Base-by-base conservation (phyloP, 148 eudicot genomes). In the Dysphania ambrosioides region DNA sequence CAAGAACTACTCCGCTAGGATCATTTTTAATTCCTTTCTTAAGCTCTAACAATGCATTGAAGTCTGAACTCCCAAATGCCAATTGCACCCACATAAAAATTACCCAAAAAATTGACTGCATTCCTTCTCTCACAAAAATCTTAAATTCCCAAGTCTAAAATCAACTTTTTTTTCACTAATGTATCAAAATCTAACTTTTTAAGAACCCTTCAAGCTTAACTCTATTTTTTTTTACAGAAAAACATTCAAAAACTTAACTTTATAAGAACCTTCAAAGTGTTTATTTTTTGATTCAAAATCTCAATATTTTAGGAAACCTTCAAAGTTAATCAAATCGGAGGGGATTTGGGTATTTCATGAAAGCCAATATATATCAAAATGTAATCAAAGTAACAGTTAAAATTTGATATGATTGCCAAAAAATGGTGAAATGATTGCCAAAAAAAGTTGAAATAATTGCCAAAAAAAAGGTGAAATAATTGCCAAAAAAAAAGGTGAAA, bases 1-100 rank as follows among this genome's bases (percentile, higher is more conserved):
- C 60, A 69, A 88, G 70, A 58, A 85, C 72, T 68, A 82, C 18
- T 32, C 81, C 81, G 2, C 75, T 82, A 76, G 83, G 72, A 75
- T 86, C 86, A n/a, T 42, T 79, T 75, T 72, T 71, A 40, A 85
- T 79, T 23, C 89, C 86, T 58, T 84, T 90, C 73, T 85, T 88
- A 24, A 90, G 73, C 78, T 81, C 87, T 40, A 88, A 71, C 63
- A 90, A 85, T 67, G 90, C 79, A 72, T 79, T 77, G 58, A 81
- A 71, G 44, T 90, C 91, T 65, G 85, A 82, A 55, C 68, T 77
- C 42, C 85, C 88, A 74, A 76, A 62, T 68, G 81, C 79, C n/a
- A 84, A 60, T 57, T 74, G 79, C 31, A 84, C 74, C 36, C 85
- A 79, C n/a, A 87, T 57, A 8, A 82, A 61, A 60, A 83, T 32